These are phyloP conservation scores for Lachnellula cervina DNA, from an alignment of 2,329 filamentous ascomycete genomes.

Conservation along the genomic window DNA sequence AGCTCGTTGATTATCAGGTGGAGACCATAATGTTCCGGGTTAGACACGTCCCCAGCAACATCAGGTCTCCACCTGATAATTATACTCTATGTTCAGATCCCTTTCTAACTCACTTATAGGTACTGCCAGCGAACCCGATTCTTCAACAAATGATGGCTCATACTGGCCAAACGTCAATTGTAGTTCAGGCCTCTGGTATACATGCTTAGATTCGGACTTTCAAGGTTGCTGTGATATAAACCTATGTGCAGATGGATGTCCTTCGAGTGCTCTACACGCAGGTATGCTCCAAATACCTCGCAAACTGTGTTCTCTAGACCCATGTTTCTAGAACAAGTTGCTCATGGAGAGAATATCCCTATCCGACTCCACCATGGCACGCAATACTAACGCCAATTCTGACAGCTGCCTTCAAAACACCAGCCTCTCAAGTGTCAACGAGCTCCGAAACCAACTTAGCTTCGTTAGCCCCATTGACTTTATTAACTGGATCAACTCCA, in stretches of 20 bases:
- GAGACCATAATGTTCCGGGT: too few species aligned
- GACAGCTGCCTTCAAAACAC: not conserved
- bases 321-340: too few species aligned
- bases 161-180: constrained; percentile 15
- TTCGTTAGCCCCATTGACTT: not conserved
- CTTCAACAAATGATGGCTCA: constrained; percentile 8
- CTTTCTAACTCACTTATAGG: not conserved
- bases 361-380: too few species aligned
- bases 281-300: too few species aligned
- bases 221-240: constrained; percentile 14
- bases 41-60: too few species aligned
- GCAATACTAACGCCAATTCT: too few species aligned
- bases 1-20: too few species aligned
- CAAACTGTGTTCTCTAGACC: too few species aligned
- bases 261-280: not conserved
- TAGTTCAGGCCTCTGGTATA: constrained; percentile 10
- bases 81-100: too few species aligned
- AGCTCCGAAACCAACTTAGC: not conserved
- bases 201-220: constrained; percentile 10
- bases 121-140: constrained; percentile 1
- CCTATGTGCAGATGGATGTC: constrained; percentile 3
- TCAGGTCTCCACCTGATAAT: too few species aligned
- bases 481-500: not conserved
- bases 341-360: too few species aligned
- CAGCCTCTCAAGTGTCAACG: not conserved